Base-by-base conservation (phyloP, 768 basidiomycete genomes). In the Macrolepiota fuliginosa region DNA sequence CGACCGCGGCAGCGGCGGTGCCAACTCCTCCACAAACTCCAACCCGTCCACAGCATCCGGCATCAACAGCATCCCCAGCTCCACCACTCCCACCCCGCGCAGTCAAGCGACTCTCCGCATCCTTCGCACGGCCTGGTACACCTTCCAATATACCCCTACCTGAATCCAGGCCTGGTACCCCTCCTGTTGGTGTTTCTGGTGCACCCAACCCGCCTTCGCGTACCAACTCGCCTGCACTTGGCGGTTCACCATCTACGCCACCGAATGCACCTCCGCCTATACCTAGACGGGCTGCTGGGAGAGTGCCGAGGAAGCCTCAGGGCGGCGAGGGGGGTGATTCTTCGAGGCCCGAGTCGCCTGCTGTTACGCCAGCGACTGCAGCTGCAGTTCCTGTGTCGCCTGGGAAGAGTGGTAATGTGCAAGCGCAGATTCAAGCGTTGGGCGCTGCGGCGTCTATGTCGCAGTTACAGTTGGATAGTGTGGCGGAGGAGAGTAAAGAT, bases 281-380 rank as follows among this genome's bases (percentile, higher is more conserved):
- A 24, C 89, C 89, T 0, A 79, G 86, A 45, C 77, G 89, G 49
- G 89, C 89, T 0, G 81, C 87, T 52, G 84, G 81, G 1, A 79
- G 89, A 22, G 75, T 73, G 5, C 67, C 80, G 12, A 74, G 79
- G 11, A 64, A 66, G 27, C 67, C 70, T 56, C 22, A 49, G 42
- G 64, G 56, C 32, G 69, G 56, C 37, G 42, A 53, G 50, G 56
- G 56, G 6, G 58, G 35, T 56, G 67, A 58, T 37, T 67, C 51
- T 4, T 69, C 71, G 46, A 66, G 71, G 42, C 70, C 76, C 45
- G 67, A 60, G 10, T 74, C 76, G 1, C 71, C 77, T 19, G 42
- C 68, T 12, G 37, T 62, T 29, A 27, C 66, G 2, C 19, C 58
- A 25, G 45, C 62, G n/a, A 39, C 50, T 22, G 32, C 68, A 27